Evolutionary conservation across 208 protist species (phyloP).

Genomic region (Trypanosoma grayi): DNA sequence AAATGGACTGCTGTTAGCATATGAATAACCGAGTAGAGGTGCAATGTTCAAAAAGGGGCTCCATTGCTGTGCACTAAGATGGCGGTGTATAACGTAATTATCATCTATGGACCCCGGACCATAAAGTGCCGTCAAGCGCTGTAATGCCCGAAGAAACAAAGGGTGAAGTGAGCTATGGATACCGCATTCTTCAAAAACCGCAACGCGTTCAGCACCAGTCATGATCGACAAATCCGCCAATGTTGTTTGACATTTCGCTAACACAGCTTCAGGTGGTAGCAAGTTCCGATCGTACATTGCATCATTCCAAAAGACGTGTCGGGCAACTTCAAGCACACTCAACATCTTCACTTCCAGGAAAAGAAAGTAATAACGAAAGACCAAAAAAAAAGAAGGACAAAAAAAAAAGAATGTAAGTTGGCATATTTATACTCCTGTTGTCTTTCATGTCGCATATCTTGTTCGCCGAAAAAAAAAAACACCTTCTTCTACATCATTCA

Average conservation of each 20-base stretch:
- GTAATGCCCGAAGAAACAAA: conserved; percentile 71
- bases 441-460: too few relatives aligned
- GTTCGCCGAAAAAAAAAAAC: not conserved
- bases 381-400: not conserved
- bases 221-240: conserved; percentile 72
- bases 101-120: conserved; percentile 46
- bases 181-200: conserved; percentile 61
- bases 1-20: conserved; percentile 59
- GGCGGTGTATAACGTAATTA: conserved; percentile 69
- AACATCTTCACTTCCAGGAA: conserved; percentile 43
- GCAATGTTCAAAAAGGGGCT: conserved; percentile 36
- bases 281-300: conserved; percentile 46
- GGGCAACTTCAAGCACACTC: conserved; percentile 59
- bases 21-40: conserved; percentile 62
- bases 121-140: conserved; percentile 71
- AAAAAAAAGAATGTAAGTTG: not conserved
- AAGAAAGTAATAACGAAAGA: not conserved
- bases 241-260: conserved; percentile 54
- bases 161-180: conserved; percentile 73
- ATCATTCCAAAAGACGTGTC: conserved; percentile 85
- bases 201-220: conserved; percentile 65
- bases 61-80: conserved; percentile 66
- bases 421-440: conserved; percentile 3
- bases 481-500: conserved; percentile 8
- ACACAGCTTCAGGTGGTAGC: conserved; percentile 58